A percentile compares a stretch with the other conserved stretches of the same genome.
phyloP scores from a whole-genome alignment of 306 rosid genomes.

The Herpetospermum pedunculosum region DNA sequence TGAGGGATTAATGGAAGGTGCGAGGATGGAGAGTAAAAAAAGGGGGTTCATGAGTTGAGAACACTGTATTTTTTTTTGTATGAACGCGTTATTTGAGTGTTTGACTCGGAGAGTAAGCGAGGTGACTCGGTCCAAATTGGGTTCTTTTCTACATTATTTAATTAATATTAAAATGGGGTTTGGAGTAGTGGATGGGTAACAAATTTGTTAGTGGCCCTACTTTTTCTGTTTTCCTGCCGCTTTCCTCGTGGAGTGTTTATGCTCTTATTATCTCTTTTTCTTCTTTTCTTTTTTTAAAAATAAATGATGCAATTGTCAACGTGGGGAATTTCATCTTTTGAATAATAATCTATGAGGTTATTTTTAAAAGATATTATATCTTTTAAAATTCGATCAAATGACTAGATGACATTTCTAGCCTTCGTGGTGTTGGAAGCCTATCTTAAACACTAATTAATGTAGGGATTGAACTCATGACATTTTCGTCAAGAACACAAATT shows the following conservation, averaged over 20 bases:
- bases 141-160: not conserved
- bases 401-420: no score
- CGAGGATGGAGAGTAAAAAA: not conserved
- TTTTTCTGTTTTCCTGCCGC: not conserved
- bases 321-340: no score
- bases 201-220: not conserved
- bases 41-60: not conserved
- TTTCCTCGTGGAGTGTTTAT: not conserved
- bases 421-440: no score
- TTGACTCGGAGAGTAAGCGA: not conserved
- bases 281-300: no score
- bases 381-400: no score
- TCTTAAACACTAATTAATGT: no score
- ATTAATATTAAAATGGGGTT: not conserved
- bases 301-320: no score
- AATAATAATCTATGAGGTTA: no score
- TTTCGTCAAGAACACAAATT: no score
- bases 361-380: no score
- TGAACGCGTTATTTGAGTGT: not conserved
- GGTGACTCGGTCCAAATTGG: slow-evolving; percentile 3
- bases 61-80: not conserved
- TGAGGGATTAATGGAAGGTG: not conserved
- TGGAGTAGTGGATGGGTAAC: not conserved
- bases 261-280: not conserved
- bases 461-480: no score